These are phyloP conservation scores for Cladosporium sphaerospermum DNA, from an alignment of 2,329 filamentous ascomycete genomes.

Conservation along the genomic window DNA sequence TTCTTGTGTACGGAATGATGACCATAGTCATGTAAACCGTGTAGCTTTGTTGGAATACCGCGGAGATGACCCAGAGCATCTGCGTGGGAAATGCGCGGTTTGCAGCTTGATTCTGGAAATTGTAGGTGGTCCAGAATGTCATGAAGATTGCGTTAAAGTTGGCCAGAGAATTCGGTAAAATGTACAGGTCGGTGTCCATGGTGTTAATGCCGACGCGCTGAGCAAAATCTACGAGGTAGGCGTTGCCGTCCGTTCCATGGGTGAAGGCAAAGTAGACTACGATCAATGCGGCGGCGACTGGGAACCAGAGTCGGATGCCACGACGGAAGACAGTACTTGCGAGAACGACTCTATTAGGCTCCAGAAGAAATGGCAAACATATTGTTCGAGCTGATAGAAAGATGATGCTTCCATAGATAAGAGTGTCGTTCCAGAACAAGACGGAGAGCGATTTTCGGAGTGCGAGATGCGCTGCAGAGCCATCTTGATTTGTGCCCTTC, in stretches of 20 bases:
- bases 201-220: slow-evolving; percentile 28
- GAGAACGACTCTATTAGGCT: slow-evolving; percentile 29
- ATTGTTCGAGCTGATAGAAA: slow-evolving; percentile 40
- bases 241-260: slow-evolving; percentile 16
- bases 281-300: slow-evolving; percentile 34
- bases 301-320: slow-evolving; percentile 38
- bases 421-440: slow-evolving; percentile 40
- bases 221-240: slow-evolving; percentile 33
- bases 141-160: slow-evolving; percentile 45
- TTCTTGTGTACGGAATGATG: slow-evolving; percentile 38
- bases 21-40: slow-evolving; percentile 44
- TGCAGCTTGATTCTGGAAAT: slow-evolving; percentile 33
- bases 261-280: slow-evolving; percentile 33
- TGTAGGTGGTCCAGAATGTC: slow-evolving; percentile 39
- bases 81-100: slow-evolving; percentile 38
- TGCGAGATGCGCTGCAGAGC: slow-evolving; percentile 33
- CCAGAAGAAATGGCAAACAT: slow-evolving; percentile 31
- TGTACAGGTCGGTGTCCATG: slow-evolving; percentile 27
- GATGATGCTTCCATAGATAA: slow-evolving; percentile 41
- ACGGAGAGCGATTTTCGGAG: slow-evolving; percentile 41
- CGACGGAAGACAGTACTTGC: slow-evolving; percentile 36
- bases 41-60: slow-evolving; percentile 41
- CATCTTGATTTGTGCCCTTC: slow-evolving; percentile 30
- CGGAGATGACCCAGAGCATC: slow-evolving; percentile 39
- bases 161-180: slow-evolving; percentile 34